Evolutionary conservation across 441 rosid genomes (phyloP).

Genomic region (Erysimum cheiri): DNA sequence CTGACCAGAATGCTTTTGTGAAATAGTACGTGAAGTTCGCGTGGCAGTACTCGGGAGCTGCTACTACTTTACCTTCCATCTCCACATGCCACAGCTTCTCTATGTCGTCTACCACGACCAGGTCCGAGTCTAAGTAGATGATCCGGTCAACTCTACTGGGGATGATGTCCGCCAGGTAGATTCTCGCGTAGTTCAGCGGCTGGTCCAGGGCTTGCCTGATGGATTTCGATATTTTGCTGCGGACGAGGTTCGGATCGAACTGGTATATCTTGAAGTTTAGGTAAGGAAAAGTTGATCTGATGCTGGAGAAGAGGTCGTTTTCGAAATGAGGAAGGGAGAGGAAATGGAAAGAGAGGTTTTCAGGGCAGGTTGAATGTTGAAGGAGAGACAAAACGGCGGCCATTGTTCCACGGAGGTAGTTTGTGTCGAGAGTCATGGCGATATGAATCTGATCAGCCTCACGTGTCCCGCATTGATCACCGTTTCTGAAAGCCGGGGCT

Average conservation of each 20-base stretch:
- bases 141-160: slow-evolving; percentile 52
- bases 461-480: slow-evolving; percentile 48
- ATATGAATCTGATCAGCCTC: slow-evolving; percentile 54
- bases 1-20: slow-evolving; percentile 65
- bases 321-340: slow-evolving; percentile 54
- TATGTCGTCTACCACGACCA: slow-evolving; percentile 71
- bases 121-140: slow-evolving; percentile 78
- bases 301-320: slow-evolving; percentile 55
- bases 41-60: slow-evolving; percentile 80
- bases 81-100: slow-evolving; percentile 61
- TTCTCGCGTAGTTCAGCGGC: slow-evolving; percentile 76
- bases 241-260: slow-evolving; percentile 58
- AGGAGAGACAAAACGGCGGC: slow-evolving; percentile 77
- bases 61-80: slow-evolving; percentile 62
- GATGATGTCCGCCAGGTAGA: slow-evolving; percentile 67
- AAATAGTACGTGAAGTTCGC: slow-evolving; percentile 69
- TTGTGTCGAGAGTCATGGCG: slow-evolving; percentile 79
- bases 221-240: slow-evolving; percentile 56
- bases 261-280: slow-evolving; percentile 58
- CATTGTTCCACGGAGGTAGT: slow-evolving; percentile 84
- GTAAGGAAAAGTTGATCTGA: slow-evolving; percentile 70
- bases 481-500: slow-evolving; percentile 72
- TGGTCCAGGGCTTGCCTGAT: slow-evolving; percentile 64
- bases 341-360: slow-evolving; percentile 79
- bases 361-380: slow-evolving; percentile 73